Evolutionary conservation across 495 filamentous ascomycete genomes (phyloP), one percentile per base, ranked within the genome.

Genomic region (Penicillium desertorum): DNA sequence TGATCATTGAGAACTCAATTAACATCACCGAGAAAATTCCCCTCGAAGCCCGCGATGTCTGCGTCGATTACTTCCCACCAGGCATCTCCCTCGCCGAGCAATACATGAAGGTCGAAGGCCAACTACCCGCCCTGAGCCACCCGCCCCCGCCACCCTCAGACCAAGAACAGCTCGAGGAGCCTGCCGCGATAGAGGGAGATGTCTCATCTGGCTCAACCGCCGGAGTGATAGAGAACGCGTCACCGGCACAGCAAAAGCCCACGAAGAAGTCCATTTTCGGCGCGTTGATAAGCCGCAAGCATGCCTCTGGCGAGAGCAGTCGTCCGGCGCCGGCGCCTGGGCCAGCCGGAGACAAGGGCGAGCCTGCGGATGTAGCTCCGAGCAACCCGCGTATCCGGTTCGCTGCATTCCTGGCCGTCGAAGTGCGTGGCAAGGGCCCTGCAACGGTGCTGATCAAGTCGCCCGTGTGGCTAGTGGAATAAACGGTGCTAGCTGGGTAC

Each of bases 1-100:
- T 92, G 88, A 96, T 98, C 68, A 84, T 98, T 34, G 92, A 98
- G 72, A 82, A 97, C 43, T 90, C 93, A 7, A 81, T 98, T 27
- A 88, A 86, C 50, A 92, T 98, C 58, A 85, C 89, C 3, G 81
- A 83, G 60, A 93, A 97, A 69, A 76, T 98, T 47, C 94, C 95
- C 0, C 73, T 96, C 11, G 94, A 98, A 73, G 92, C 90, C 60
- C 84, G 94, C 60, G 95, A 98, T 62, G 88, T 98, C 16, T 85
- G 83, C 46, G 88, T 98, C 54, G 83, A 88, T 58, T 98, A 96
- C 64, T 86, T 91, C 51, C 71, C 82, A 37, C 93, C 94, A 0
- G 90, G 91, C 46, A 76, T 81, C 45, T 60, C 75, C 27, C 77
- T 96, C 54, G 76, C 84, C 58, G 77, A 82, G 7, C 79, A 83